phyloP scores from a whole-genome alignment of 2,329 filamentous ascomycete species.

The Diatrype stigma region DNA sequence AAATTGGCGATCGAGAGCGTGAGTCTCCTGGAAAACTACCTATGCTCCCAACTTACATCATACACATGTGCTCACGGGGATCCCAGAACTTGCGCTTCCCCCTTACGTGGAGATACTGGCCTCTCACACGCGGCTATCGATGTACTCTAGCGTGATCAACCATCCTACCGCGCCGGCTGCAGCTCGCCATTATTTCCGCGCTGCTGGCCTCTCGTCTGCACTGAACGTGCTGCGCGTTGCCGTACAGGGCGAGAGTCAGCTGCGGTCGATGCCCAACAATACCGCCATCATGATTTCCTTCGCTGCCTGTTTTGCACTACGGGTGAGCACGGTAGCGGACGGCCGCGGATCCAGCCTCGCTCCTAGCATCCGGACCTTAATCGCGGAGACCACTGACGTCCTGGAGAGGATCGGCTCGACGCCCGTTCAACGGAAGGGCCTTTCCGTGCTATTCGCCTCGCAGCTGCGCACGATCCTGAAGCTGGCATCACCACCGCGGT shows the following conservation, averaged over 20 bases:
- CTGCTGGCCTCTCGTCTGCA: constrained; percentile 66
- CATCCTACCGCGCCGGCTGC: constrained; percentile 66
- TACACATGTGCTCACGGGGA: constrained; percentile 12
- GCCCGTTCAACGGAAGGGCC: constrained; percentile 62
- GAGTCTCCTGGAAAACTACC: constrained; percentile 15
- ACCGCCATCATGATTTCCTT: constrained; percentile 77
- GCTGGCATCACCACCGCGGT: constrained; percentile 27
- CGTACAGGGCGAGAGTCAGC: constrained; percentile 64
- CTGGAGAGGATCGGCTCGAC: constrained; percentile 64
- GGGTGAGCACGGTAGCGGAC: constrained; percentile 55
- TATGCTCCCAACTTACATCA: constrained; percentile 6
- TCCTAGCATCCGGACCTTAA: constrained; percentile 58
- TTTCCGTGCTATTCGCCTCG: constrained; percentile 56
- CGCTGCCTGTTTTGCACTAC: constrained; percentile 65
- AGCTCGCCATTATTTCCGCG: constrained; percentile 69
- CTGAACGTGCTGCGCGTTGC: constrained; percentile 72
- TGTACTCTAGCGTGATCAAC: constrained; percentile 71
- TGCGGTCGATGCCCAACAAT: constrained; percentile 75
- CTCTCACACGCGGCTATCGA: constrained; percentile 69
- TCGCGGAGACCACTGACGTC: constrained; percentile 65
- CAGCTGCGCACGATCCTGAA: constrained; percentile 48
- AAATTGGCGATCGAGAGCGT: constrained; percentile 44
- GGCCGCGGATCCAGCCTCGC: constrained; percentile 53
- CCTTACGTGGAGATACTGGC: constrained; percentile 74
- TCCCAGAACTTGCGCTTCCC: constrained; percentile 51